Percentiles rank a stretch among this genome's conserved stretches.
These are phyloP conservation scores for Oryza longistaminata DNA, from an alignment of 176 grass and related monocot species.

Conservation along the genomic window DNA sequence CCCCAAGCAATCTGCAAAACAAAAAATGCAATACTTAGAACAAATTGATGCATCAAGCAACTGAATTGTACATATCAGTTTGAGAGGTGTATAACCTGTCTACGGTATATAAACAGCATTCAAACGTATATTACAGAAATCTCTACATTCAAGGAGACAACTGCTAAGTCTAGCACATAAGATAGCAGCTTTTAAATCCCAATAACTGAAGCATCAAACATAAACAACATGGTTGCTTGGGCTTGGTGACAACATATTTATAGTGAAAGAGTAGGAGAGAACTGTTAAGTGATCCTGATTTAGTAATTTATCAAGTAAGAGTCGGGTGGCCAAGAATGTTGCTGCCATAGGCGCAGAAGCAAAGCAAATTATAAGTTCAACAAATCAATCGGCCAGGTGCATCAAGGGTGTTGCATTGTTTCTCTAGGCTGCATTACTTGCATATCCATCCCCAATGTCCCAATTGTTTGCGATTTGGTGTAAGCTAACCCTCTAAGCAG, in stretches of 20 bases:
- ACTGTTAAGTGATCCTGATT: neutral
- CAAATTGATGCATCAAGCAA: neutral
- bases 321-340: neutral
- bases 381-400: neutral
- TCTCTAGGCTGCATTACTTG: neutral
- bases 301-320: neutral
- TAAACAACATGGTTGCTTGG: neutral
- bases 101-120: neutral
- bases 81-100: neutral
- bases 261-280: neutral
- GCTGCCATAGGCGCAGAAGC: neutral
- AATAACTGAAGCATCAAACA: neutral
- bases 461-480: neutral
- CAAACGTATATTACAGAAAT: neutral
- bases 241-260: neutral
- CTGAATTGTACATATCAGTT: slow-evolving; percentile 1
- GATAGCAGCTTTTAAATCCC: neutral
- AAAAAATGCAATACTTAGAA: slow-evolving; percentile 27
- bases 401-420: neutral
- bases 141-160: neutral
- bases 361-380: slow-evolving; percentile 7
- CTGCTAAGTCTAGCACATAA: neutral
- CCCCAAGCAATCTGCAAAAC: slow-evolving; percentile 81
- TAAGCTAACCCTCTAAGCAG: neutral
- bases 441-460: neutral